Evolutionary conservation across 2,329 filamentous ascomycete genomes (phyloP).

Genomic region (Sarocladium oryzae): DNA sequence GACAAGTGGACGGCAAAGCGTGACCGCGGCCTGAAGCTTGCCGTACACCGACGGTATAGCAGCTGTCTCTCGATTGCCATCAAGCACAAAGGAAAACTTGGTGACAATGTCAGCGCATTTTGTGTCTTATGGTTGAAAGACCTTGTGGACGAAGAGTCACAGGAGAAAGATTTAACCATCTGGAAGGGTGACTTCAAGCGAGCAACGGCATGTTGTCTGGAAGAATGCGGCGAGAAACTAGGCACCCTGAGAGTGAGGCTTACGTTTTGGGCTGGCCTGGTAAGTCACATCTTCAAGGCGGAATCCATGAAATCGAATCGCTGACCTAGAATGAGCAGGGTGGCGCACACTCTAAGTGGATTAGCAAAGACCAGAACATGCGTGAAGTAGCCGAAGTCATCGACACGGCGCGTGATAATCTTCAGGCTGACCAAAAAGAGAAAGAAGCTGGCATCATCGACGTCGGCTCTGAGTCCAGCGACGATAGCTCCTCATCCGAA

Average conservation of each 20-base stretch:
- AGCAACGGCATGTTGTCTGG: slow-evolving; percentile 39
- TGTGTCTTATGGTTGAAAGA: slow-evolving; percentile 63
- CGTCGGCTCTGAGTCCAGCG: slow-evolving; percentile 22
- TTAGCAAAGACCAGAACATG: slow-evolving; percentile 25
- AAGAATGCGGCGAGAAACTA: slow-evolving; percentile 40
- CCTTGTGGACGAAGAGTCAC: slow-evolving; percentile 60
- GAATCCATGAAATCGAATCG: no score
- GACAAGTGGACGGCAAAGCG: slow-evolving; percentile 49
- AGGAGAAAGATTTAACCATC: slow-evolving; percentile 50
- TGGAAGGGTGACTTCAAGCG: slow-evolving; percentile 53
- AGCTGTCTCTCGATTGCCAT: slow-evolving; percentile 51
- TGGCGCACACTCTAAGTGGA: slow-evolving; percentile 29
- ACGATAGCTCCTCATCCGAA: slow-evolving; percentile 22
- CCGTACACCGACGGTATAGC: slow-evolving; percentile 54
- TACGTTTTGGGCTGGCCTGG: slow-evolving; percentile 30
- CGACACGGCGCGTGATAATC: slow-evolving; percentile 30
- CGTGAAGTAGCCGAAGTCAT: slow-evolving; percentile 41
- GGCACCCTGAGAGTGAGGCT: slow-evolving; percentile 36
- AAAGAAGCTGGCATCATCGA: slow-evolving; percentile 29
- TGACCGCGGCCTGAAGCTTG: slow-evolving; percentile 36
- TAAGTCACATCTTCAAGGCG: slow-evolving; percentile 14
- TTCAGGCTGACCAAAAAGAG: slow-evolving; percentile 24
- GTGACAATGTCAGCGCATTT: slow-evolving; percentile 53
- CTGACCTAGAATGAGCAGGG: no score
- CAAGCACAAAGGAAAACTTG: slow-evolving; percentile 32